These are phyloP conservation scores for Coffea humblotiana DNA, from an alignment of 305 asterid genomes.

Conservation along the genomic window DNA sequence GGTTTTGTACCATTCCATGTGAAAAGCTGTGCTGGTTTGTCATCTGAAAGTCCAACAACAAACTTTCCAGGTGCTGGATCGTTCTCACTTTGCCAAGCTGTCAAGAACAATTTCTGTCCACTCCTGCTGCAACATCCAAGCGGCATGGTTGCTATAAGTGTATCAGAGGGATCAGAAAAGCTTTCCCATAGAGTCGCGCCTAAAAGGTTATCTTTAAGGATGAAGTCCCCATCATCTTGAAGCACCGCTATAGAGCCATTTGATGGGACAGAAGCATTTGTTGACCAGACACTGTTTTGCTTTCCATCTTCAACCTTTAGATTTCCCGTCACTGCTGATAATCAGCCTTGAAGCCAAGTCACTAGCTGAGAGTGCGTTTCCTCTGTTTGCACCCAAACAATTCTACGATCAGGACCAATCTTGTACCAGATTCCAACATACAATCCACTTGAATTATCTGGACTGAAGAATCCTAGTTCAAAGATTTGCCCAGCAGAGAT, in stretches of 20 bases:
- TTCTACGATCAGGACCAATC: conserved; percentile 28
- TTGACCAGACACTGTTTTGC: conserved; percentile 16
- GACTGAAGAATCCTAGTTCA: conserved; percentile 69
- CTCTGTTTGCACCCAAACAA: conserved; percentile 72
- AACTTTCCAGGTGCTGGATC: conserved; percentile 26
- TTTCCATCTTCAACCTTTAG: conserved; percentile 35
- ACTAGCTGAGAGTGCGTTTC: conserved; percentile 36
- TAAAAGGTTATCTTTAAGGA: conserved; percentile 23
- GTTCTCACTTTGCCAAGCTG: conserved; percentile 24
- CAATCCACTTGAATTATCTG: conserved; percentile 31
- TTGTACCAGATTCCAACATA: conserved; percentile 82
- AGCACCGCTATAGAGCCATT: conserved; percentile 12
- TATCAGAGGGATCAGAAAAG: conserved; percentile 21
- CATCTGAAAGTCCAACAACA: conserved; percentile 15
- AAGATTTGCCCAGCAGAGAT: conserved; percentile 41
- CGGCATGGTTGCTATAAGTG: conserved; percentile 22
- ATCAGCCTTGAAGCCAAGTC: conserved; percentile 40
- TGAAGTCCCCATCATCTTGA: conserved; percentile 15
- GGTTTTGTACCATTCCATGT: conserved; percentile 24
- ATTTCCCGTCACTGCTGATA: conserved; percentile 39
- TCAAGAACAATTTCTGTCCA: conserved; percentile 2
- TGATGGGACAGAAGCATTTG: conserved; percentile 9
- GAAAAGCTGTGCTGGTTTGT: conserved; percentile 25
- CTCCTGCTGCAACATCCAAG: background rate
- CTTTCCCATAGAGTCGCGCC: conserved; percentile 22